Evolutionary conservation across 1,284 basidiomycete genomes (phyloP).

Genomic region (Tausonia pullulans): DNA sequence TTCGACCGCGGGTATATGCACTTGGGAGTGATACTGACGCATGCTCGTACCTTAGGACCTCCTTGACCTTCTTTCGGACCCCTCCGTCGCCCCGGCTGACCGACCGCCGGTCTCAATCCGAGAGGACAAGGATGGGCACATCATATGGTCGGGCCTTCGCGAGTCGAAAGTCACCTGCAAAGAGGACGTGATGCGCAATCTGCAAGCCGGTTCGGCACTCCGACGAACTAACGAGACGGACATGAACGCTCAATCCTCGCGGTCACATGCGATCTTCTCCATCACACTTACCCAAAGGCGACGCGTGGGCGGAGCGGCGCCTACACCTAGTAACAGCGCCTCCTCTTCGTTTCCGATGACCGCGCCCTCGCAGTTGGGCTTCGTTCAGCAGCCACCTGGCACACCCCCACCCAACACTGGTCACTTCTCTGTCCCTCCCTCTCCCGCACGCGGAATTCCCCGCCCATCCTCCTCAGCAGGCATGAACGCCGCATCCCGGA

Average conservation of each 20-base stretch:
- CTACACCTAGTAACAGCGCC: slow-evolving; percentile 5
- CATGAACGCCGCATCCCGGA: neutral
- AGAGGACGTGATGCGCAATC: slow-evolving; percentile 81
- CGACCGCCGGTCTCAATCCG: slow-evolving; percentile 83
- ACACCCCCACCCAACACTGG: neutral
- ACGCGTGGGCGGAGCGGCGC: slow-evolving; percentile 19
- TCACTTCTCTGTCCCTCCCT: slow-evolving; percentile 41
- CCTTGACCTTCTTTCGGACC: slow-evolving; percentile 69
- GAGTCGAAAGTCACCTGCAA: slow-evolving; percentile 77
- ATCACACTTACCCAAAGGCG: slow-evolving; percentile 70
- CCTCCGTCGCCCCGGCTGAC: slow-evolving; percentile 39
- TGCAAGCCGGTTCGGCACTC: slow-evolving; percentile 76
- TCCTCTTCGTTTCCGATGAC: slow-evolving; percentile 8
- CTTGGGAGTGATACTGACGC: neutral
- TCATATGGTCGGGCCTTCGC: slow-evolving; percentile 90
- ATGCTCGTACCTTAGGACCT: slow-evolving; percentile 44
- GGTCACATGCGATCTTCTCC: slow-evolving; percentile 97
- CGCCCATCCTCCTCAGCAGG: slow-evolving; percentile 46
- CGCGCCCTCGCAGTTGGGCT: neutral
- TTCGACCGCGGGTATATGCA: too few relatives aligned
- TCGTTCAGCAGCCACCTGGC: too few relatives aligned
- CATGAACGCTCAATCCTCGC: slow-evolving; percentile 96
- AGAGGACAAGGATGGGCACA: slow-evolving; percentile 91
- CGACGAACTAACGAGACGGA: slow-evolving; percentile 93
- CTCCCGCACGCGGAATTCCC: slow-evolving; percentile 29